phyloP scores from a whole-genome alignment of 176 grass and related monocot genomes.

The Musa schizocarpa region DNA sequence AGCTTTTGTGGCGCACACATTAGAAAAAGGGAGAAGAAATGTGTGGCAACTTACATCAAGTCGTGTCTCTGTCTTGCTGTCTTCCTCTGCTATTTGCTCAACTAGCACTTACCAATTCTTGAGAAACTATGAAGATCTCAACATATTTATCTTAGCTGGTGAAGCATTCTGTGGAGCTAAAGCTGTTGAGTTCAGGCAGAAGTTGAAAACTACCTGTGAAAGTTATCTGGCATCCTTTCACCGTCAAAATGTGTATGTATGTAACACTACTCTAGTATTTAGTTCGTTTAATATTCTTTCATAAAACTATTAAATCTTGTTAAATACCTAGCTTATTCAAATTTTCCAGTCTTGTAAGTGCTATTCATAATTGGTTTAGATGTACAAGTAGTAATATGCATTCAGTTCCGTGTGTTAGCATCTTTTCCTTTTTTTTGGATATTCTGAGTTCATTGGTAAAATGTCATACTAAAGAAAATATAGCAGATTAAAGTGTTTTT shows the following conservation, averaged over 20 bases:
- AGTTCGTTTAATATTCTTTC: conserved; percentile 3
- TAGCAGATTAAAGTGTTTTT: no score
- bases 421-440: background rate
- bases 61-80: conserved; percentile 83
- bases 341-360: background rate
- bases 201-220: conserved; percentile 79
- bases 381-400: background rate
- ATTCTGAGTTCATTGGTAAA: background rate
- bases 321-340: background rate
- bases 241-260: conserved; percentile 97
- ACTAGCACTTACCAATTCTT: conserved; percentile 96
- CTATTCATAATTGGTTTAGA: background rate
- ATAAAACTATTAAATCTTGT: background rate
- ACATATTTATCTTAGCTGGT: conserved; percentile 88
- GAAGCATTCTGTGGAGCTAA: conserved; percentile 94
- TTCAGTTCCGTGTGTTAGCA: no score
- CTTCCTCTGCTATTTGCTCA: conserved; percentile 74
- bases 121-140: conserved; percentile 91
- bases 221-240: conserved; percentile 76
- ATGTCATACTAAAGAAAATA: background rate
- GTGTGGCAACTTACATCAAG: conserved; percentile 96
- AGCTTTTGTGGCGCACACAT: conserved; percentile 56
- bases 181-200: conserved; percentile 86
- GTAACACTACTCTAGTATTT: conserved; percentile 24
- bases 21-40: conserved; percentile 93